These are phyloP conservation scores for Umbelopsis ramanniana DNA, from an alignment of 192 early-diverging fungal genomes.

Conservation along the genomic window DNA sequence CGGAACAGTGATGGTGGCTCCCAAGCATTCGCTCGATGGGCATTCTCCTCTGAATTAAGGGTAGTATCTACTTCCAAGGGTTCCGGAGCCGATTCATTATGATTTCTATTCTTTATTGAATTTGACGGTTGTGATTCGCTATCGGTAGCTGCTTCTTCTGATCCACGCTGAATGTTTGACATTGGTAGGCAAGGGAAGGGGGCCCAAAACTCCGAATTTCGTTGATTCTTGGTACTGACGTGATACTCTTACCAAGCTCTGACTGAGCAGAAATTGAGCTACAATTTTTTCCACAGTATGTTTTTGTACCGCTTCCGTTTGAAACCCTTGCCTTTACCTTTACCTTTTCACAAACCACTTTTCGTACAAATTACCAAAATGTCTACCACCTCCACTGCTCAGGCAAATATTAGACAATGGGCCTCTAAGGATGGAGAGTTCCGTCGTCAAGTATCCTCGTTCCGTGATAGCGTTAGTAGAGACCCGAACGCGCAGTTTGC, in stretches of 20 bases:
- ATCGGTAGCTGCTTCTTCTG: too few relatives aligned
- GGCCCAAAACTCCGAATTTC: too few relatives aligned
- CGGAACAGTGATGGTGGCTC: slow-evolving; percentile 8
- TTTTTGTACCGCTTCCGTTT: slow-evolving; percentile 1
- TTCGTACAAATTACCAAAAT: not conserved
- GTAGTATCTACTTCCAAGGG: not conserved
- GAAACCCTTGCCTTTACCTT: not conserved
- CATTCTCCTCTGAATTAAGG: not conserved
- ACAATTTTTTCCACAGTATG: not conserved
- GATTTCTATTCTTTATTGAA: not conserved
- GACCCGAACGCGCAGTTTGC: slow-evolving; percentile 66
- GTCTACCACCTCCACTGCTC: slow-evolving; percentile 28
- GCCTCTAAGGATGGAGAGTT: slow-evolving; percentile 80
- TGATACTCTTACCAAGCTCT: too few relatives aligned
- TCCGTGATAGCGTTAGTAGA: slow-evolving; percentile 63
- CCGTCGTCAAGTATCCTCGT: slow-evolving; percentile 72
- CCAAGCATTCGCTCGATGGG: not conserved
- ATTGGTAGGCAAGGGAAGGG: too few relatives aligned
- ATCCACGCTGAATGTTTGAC: too few relatives aligned
- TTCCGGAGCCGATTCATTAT: not conserved
- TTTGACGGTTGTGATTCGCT: too few relatives aligned
- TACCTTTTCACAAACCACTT: not conserved
- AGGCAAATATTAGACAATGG: slow-evolving; percentile 62
- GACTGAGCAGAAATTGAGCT: too few relatives aligned
- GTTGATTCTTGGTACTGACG: too few relatives aligned